Conservation (phyloP, 352 stramenopile species). For the Phytophthora multivora region DNA sequence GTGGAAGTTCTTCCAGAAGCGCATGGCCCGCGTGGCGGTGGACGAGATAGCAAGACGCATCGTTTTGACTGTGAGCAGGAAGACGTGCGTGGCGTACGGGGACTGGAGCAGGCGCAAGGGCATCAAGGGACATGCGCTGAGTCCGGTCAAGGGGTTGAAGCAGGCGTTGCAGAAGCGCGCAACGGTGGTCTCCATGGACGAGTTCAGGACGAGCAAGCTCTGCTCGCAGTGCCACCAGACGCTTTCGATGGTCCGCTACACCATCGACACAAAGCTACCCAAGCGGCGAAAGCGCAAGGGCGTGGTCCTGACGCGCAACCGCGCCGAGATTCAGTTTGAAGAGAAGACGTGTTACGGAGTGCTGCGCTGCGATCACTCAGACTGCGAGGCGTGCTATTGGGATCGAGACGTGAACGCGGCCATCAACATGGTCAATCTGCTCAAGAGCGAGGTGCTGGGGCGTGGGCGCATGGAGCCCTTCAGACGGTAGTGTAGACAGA, state of each 20-base stretch:
- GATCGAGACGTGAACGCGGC: constrained; percentile 22
- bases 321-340: constrained; percentile 7
- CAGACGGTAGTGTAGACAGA: background rate
- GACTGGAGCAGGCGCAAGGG: background rate
- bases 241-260: constrained; percentile 17
- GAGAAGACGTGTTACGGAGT: constrained; percentile 16
- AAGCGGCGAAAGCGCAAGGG: constrained; percentile 15
- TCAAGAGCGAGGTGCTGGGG: constrained; percentile 11
- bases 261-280: constrained; percentile 2
- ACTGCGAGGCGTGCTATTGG: constrained; percentile 11
- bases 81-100: background rate
- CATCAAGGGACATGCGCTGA: constrained; percentile 24
- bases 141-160: constrained; percentile 22
- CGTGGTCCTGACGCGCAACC: constrained; percentile 3
- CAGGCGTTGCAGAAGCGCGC: constrained; percentile 20
- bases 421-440: constrained; percentile 24
- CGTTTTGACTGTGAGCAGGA: background rate
- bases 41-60: constrained; percentile 1
- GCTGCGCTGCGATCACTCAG: constrained; percentile 7
- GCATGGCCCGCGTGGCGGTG: constrained; percentile 4
- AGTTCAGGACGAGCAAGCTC: constrained; percentile 35
- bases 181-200: constrained; percentile 30
- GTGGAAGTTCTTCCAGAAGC: constrained; percentile 15
- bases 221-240: constrained; percentile 27
- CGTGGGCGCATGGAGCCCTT: background rate